Conservation (phyloP, 2,329 filamentous ascomycete genomes). For the Fusarium irregulare region DNA sequence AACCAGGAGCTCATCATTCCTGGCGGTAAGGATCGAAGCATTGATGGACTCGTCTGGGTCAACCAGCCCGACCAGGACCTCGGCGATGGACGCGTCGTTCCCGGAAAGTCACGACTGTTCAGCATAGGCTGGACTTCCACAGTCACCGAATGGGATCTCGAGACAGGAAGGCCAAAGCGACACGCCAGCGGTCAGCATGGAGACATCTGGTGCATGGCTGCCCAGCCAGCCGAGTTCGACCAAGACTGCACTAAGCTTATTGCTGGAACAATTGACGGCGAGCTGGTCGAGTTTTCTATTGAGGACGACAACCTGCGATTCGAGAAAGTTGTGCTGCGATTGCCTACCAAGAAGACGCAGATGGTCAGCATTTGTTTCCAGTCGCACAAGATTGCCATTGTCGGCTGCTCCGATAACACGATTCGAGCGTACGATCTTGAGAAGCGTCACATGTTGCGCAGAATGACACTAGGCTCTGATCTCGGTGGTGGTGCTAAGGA, state of each 20-base stretch:
- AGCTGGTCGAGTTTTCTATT: slow-evolving; percentile 86
- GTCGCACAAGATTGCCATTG: slow-evolving; percentile 81
- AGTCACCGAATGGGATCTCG: slow-evolving; percentile 95
- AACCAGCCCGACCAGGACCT: slow-evolving; percentile 82
- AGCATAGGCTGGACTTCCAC: slow-evolving; percentile 94
- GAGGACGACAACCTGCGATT: slow-evolving; percentile 86
- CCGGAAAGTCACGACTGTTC: slow-evolving; percentile 86
- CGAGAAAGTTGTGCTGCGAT: slow-evolving; percentile 77
- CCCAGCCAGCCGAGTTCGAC: slow-evolving; percentile 70
- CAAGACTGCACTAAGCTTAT: slow-evolving; percentile 72
- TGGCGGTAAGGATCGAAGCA: slow-evolving; percentile 85
- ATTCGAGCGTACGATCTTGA: slow-evolving; percentile 90
- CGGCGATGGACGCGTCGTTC: slow-evolving; percentile 68
- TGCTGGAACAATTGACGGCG: slow-evolving; percentile 89
- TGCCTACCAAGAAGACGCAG: slow-evolving; percentile 84
- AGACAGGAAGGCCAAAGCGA: slow-evolving; percentile 78
- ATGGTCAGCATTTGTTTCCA: slow-evolving; percentile 94
- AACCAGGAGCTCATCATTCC: slow-evolving; percentile 88
- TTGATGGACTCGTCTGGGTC: slow-evolving; percentile 93
- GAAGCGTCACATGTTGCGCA: slow-evolving; percentile 79
- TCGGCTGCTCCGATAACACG: slow-evolving; percentile 96
- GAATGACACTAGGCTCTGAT: slow-evolving; percentile 87
- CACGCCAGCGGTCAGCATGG: slow-evolving; percentile 93
- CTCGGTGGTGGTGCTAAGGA: slow-evolving; percentile 82
- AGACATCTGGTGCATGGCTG: slow-evolving; percentile 96